Percentiles rank a stretch among this genome's conserved stretches.
Conservation (phyloP, 805 yeast species). For the Tetrapisispora phaffii region DNA sequence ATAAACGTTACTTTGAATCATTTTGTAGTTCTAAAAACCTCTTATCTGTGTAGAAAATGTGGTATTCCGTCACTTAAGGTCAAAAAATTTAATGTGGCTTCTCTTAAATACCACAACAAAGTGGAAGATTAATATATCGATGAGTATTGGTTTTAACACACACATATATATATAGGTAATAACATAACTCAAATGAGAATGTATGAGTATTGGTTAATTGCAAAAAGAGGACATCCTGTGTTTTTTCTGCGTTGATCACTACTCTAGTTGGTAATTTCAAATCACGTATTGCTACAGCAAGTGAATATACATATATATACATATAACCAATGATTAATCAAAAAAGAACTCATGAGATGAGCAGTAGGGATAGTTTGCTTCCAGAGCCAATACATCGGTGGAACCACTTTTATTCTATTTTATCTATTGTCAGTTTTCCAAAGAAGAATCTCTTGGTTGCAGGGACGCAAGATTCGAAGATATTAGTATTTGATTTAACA, state of each 20-base stretch:
- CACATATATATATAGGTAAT: too few species aligned
- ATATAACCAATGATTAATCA: neutral
- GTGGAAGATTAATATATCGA: too few species aligned
- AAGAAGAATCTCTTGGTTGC: conserved; percentile 55
- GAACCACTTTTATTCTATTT: conserved; percentile 62
- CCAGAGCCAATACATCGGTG: conserved; percentile 54
- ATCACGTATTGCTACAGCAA: neutral
- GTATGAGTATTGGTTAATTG: too few species aligned
- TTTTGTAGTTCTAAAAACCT: too few species aligned
- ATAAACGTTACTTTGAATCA: too few species aligned
- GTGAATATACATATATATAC: too few species aligned
- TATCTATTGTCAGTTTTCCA: conserved; percentile 61
- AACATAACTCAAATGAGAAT: too few species aligned
- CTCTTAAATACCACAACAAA: neutral
- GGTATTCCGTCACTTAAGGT: neutral
- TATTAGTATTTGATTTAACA: conserved; percentile 56
- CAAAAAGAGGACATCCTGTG: too few species aligned
- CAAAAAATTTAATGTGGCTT: neutral
- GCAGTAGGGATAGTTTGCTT: neutral
- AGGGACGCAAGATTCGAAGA: conserved; percentile 82
- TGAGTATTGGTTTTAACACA: too few species aligned
- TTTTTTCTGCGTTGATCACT: too few species aligned
- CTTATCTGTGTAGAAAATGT: too few species aligned
- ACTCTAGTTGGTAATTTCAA: too few species aligned
- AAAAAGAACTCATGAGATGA: neutral